Base-by-base conservation (phyloP, 495 filamentous ascomycete genomes). In the Penicillium pulvis region DNA sequence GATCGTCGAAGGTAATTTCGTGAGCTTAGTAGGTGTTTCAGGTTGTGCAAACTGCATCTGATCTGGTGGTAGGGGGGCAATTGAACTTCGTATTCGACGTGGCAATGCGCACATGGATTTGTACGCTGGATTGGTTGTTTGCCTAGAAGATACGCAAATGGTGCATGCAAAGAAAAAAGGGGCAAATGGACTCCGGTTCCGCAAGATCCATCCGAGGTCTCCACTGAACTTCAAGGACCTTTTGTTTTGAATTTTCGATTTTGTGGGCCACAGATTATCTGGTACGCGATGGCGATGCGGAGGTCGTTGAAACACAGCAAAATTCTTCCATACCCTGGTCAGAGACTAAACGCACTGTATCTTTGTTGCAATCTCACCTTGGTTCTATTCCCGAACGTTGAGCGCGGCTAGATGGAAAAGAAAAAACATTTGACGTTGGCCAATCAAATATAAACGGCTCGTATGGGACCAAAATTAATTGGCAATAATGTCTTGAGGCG, bases 1-100 rank as follows among this genome's bases (percentile, higher is more conserved):
- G 72, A 73, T 75, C 72, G 68, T 58, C 67, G 52, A 41, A 56
- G 45, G 54, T 48, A 69, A 74, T 74, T 67, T 71, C 67, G 20
- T 61, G 57, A 59, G 64, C 63, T 50, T 51, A 36, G 69, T 63
- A 47, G 55, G 67, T 71, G 70, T 73, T 73, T 70, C 63, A 70
- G 55, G 35, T 28, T 59, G 12, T 12, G 41, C 42, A 44, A 9
- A 54, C 42, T 63, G 49, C 57, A 67, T 59, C 51, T 58, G 57
- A 53, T 45, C 51, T 62, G 20, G 48, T 17, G 49, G 33, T 23
- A 36, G 5, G 8, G 45, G 7, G n/a, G 7, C 14, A 17, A 17
- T 16, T 23, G 44, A 36, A 6, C 44, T 17, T 46, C 28, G 53
- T 33, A 46, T 46, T 45, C 10, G 41, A 35, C 28, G 53, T 44